Conservation (phyloP, 1,139 yeast genomes). For the Saccharomyces hybrid region DNA sequence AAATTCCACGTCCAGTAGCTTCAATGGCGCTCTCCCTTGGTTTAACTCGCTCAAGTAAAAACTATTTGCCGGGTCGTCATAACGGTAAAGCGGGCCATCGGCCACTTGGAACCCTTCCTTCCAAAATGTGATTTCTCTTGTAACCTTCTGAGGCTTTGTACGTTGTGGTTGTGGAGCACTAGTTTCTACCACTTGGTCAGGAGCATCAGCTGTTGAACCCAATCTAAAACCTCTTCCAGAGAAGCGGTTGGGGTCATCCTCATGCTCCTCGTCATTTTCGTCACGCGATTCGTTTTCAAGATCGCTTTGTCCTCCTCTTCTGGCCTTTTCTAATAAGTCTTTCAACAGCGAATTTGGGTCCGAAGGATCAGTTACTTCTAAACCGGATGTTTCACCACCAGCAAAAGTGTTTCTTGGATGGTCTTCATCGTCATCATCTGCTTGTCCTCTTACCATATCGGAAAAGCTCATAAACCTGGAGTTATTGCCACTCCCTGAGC, state of each 20-base stretch:
- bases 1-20: conserved; percentile 69
- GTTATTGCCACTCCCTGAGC: conserved; percentile 15
- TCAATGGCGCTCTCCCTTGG: conserved; percentile 88
- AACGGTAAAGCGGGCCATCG: conserved; percentile 75
- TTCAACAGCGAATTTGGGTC: conserved; percentile 46
- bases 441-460: conserved; percentile 41
- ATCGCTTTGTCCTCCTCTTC: conserved; percentile 37
- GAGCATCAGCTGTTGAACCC: conserved; percentile 45
- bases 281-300: conserved; percentile 31
- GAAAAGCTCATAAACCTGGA: conserved; percentile 43
- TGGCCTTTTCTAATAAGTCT: conserved; percentile 55
- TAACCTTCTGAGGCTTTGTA: conserved; percentile 38
- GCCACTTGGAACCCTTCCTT: conserved; percentile 92
- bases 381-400: conserved; percentile 90
- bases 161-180: conserved; percentile 25
- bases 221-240: conserved; percentile 74
- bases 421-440: conserved; percentile 56
- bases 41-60: conserved; percentile 71
- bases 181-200: conserved; percentile 32
- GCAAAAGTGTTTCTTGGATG: conserved; percentile 69
- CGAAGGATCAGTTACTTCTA: conserved; percentile 89
- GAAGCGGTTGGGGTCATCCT: conserved; percentile 30
- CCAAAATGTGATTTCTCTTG: conserved; percentile 86
- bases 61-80: conserved; percentile 84
- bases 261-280: conserved; percentile 23